These are phyloP conservation scores for Mollisiaceae sp. DNA, from an alignment of 2,329 filamentous ascomycete species.

Conservation along the genomic window DNA sequence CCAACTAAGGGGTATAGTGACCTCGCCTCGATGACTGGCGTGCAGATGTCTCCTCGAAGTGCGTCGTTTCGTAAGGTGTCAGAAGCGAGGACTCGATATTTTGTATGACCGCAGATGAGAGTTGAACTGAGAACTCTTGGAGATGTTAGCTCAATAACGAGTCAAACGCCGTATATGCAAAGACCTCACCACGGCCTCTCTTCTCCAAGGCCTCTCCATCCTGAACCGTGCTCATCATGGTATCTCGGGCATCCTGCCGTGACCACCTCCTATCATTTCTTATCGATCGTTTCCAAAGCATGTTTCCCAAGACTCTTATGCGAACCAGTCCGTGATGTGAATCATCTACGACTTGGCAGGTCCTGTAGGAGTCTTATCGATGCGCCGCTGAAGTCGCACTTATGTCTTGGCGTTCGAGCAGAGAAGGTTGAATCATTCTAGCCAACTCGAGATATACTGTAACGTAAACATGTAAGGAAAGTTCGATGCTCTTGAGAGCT, in stretches of 20 bases:
- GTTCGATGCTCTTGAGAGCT: neutral
- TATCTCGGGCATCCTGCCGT: neutral
- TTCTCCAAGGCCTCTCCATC: neutral
- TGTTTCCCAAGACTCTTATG: slow-evolving; percentile 4
- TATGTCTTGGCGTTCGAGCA: neutral
- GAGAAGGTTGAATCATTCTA: neutral
- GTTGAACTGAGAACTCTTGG: neutral
- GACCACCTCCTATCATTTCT: neutral
- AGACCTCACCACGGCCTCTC: neutral
- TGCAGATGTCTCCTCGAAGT: slow-evolving; percentile 2
- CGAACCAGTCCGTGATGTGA: neutral
- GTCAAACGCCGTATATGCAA: neutral
- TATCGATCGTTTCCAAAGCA: neutral
- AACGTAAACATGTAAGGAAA: neutral
- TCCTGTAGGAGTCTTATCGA: neutral
- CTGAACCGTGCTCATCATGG: slow-evolving; percentile 1
- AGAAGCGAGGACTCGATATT: neutral
- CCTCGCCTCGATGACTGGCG: neutral
- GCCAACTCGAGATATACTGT: neutral
- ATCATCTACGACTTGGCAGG: neutral
- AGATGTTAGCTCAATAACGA: neutral
- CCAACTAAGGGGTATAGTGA: slow-evolving; percentile 4
- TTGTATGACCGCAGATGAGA: neutral
- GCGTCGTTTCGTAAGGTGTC: slow-evolving; percentile 5
- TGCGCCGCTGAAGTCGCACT: neutral